phyloP scores from a whole-genome alignment of 805 yeast genomes.

The Hanseniaspora opuntiae region DNA sequence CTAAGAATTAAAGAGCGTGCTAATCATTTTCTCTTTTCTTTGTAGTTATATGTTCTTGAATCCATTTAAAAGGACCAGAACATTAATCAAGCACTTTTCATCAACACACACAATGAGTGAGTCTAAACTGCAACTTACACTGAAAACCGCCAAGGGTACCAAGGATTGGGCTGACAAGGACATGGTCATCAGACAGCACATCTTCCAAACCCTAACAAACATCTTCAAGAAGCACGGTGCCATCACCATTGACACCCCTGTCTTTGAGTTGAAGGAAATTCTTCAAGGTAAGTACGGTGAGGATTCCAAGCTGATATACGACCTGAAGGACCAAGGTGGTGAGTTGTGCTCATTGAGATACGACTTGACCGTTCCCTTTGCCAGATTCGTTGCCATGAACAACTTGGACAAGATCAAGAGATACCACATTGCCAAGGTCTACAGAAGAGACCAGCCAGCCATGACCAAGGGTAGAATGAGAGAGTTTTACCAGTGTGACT shows the following conservation, averaged over 20 bases:
- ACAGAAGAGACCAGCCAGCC: constrained; percentile 98
- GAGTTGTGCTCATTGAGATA: constrained; percentile 89
- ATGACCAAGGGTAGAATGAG: constrained; percentile 99
- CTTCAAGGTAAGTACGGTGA: constrained; percentile 96
- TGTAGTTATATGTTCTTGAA: neutral
- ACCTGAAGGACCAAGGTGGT: constrained; percentile 97
- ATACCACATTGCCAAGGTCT: constrained; percentile 94
- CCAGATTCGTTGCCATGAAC: constrained; percentile 93
- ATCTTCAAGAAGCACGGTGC: constrained; percentile 94
- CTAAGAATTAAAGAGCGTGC: neutral
- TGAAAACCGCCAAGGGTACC: constrained; percentile 94
- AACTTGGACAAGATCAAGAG: constrained; percentile 80
- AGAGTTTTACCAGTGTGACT: constrained; percentile 97
- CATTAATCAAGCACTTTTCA: neutral
- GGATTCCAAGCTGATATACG: constrained; percentile 90
- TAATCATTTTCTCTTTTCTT: no score
- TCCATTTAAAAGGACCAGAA: neutral
- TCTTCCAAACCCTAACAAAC: constrained; percentile 56
- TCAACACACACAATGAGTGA: neutral
- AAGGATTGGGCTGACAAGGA: constrained; percentile 98
- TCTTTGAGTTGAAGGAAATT: constrained; percentile 88
- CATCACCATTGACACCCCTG: constrained; percentile 96
- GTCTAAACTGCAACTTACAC: constrained; percentile 45
- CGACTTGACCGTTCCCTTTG: constrained; percentile 96
- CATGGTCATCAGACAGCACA: constrained; percentile 84